Conservation (phyloP, 108 stramenopile genomes). For the Conticribra weissflogii region DNA sequence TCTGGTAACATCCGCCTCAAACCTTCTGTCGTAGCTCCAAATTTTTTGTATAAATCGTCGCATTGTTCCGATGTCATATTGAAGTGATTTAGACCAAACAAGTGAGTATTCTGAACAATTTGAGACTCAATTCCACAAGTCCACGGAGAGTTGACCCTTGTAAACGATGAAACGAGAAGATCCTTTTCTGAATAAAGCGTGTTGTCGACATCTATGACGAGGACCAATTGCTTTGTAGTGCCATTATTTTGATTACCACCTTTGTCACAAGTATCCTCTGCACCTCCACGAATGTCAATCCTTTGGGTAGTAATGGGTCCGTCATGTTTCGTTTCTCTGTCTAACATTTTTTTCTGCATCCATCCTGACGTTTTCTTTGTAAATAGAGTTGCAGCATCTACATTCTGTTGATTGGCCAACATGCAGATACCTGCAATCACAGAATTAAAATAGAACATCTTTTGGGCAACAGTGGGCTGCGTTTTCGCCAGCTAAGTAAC, state of each 20-base stretch:
- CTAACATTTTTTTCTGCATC: too few relatives aligned
- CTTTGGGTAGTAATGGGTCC: too few relatives aligned
- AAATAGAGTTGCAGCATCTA: too few relatives aligned
- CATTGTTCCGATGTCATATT: conserved; percentile 58
- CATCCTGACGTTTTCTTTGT: too few relatives aligned
- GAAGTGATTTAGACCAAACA: conserved; percentile 58
- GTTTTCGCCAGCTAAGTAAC: too few relatives aligned
- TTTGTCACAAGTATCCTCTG: background rate
- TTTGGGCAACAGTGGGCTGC: too few relatives aligned
- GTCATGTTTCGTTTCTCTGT: background rate
- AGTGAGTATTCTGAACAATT: conserved; percentile 74
- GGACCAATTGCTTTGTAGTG: conserved; percentile 20
- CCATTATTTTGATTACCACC: background rate
- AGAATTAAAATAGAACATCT: too few relatives aligned
- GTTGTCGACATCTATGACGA: conserved; percentile 82
- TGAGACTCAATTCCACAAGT: conserved; percentile 70
- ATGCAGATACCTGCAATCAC: too few relatives aligned
- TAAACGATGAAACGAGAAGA: conserved; percentile 8
- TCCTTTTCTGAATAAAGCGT: conserved; percentile 72
- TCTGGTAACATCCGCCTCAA: conserved; percentile 55
- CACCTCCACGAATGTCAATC: conserved; percentile 16
- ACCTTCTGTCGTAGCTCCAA: conserved; percentile 87
- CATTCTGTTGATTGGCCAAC: too few relatives aligned
- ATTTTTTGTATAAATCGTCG: conserved; percentile 63
- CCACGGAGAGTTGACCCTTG: conserved; percentile 3